Base-by-base conservation (phyloP, 306 rosid genomes). In the Malus sylvestris region DNA sequence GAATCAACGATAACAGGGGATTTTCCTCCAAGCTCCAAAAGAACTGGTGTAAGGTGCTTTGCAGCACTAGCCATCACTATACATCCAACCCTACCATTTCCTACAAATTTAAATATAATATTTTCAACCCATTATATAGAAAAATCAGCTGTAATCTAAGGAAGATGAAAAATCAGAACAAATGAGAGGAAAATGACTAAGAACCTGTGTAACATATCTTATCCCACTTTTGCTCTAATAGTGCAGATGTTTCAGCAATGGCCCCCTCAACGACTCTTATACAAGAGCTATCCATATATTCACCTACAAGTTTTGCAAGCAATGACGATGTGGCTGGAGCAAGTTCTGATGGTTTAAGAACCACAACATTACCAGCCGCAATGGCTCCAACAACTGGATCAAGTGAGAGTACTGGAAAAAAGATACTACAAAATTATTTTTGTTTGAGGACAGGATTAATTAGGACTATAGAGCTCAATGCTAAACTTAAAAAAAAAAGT, bases 11-110 rank as follows among this genome's bases (percentile, higher is more conserved):
- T 75, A 73, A 80, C 93, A 1, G 99, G 99, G 78, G 86, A 91
- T 83, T 96, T 96, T 86, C 99, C 99, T 81, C 99, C 99, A 46
- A 96, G 99, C 88, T 96, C 99, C 84, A 96, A 77, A 74, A 91
- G 88, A 73, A 96, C 98, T 61, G 99, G 99, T 44, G 99, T 96
- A 78, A 96, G 98, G 87, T 96, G 97, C 82, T 89, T 92, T 8
- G 97, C 96, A 81, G 99, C 99, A 76, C 98, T 96, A 61, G 93
- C 88, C 99, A 96, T 92, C 79, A 96, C 96, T 76, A 92, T 74
- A 57, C 99, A 93, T 40, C 82, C 99, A 71, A 92, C 89, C 86
- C 85, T 87, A 78, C 86, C 87, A 80, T 91, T 96, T 20, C 99
- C 99, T 95, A 67, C 62, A 80, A 76, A 60, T 38, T 49, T 49